Evolutionary conservation across 2,329 filamentous ascomycete genomes (phyloP).

Genomic region (Phialemonium atrogriseum): DNA sequence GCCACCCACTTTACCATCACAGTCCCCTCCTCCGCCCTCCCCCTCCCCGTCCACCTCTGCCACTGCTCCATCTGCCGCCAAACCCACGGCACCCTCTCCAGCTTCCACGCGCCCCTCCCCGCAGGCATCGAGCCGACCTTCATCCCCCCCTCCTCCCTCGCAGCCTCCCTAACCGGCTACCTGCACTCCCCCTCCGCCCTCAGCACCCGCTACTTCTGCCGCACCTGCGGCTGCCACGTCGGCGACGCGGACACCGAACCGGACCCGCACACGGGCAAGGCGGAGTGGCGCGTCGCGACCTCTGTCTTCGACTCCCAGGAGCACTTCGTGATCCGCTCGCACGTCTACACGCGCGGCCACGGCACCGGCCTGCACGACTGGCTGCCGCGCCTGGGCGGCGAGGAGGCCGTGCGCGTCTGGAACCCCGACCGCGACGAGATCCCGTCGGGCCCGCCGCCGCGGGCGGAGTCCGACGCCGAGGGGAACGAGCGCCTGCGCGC

Average conservation of each 20-base stretch:
- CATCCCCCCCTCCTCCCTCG: constrained; percentile 27
- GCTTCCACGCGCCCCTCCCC: constrained; percentile 31
- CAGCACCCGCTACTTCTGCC: constrained; percentile 34
- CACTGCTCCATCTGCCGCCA: constrained; percentile 37
- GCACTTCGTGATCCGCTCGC: constrained; percentile 25
- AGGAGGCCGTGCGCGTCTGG: constrained; percentile 21
- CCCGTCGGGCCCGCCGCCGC: constrained; percentile 4
- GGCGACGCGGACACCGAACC: constrained; percentile 21
- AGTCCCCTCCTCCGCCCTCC: constrained; percentile 27
- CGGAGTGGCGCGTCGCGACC: constrained; percentile 28
- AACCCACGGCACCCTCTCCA: constrained; percentile 30
- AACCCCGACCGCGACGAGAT: constrained; percentile 24
- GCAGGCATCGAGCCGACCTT: constrained; percentile 26
- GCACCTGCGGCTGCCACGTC: constrained; percentile 36
- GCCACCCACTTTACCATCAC: constrained; percentile 33
- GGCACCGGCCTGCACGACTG: constrained; percentile 25
- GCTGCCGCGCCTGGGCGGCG: constrained; percentile 23
- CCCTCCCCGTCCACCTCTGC: constrained; percentile 33
- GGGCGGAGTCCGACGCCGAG: constrained; percentile 22
- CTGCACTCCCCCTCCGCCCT: constrained; percentile 15
- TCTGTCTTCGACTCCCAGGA: constrained; percentile 30
- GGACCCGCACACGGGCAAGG: constrained; percentile 10
- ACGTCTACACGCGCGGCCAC: constrained; percentile 27
- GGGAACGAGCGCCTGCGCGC: constrained; percentile 32
- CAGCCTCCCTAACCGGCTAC: constrained; percentile 27